A percentile compares a stretch with the other conserved stretches of the same genome.
These are phyloP conservation scores for Pseudozyma sp. DNA, from an alignment of 1,284 basidiomycete genomes.

Conservation along the genomic window DNA sequence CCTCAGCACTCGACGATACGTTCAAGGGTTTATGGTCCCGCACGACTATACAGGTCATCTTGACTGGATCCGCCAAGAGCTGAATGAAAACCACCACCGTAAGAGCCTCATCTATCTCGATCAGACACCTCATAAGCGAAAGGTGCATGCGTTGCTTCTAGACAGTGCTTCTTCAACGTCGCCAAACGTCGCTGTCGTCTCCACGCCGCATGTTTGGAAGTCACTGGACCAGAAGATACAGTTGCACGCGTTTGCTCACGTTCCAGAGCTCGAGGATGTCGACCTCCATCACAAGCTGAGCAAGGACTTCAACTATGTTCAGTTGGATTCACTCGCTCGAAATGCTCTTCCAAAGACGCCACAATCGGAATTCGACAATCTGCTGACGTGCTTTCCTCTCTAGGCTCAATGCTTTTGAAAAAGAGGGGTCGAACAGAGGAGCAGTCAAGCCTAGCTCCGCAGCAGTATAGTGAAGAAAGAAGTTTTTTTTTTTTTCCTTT, in stretches of 20 bases:
- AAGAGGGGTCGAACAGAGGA: too few species aligned
- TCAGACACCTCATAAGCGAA: slow-evolving; percentile 1
- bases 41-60: not conserved
- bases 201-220: slow-evolving; percentile 12
- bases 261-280: not conserved
- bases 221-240: slow-evolving; percentile 6
- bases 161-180: not conserved
- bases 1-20: not conserved
- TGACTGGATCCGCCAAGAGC: not conserved
- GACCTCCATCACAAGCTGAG: not conserved
- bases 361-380: not conserved
- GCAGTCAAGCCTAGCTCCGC: too few species aligned
- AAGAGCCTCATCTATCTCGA: not conserved
- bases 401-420: not conserved
- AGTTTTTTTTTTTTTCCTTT: too few species aligned
- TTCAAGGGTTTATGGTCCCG: not conserved
- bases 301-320: not conserved
- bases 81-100: not conserved
- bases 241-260: slow-evolving; percentile 9
- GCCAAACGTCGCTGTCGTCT: slow-evolving; percentile 10
- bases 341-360: slow-evolving; percentile 2
- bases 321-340: slow-evolving; percentile 2
- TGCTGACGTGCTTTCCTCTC: not conserved
- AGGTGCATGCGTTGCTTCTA: slow-evolving; percentile 10
- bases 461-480: too few species aligned